Base-by-base conservation (phyloP, 352 stramenopile genomes). In the Aphanomyces euteiches region DNA sequence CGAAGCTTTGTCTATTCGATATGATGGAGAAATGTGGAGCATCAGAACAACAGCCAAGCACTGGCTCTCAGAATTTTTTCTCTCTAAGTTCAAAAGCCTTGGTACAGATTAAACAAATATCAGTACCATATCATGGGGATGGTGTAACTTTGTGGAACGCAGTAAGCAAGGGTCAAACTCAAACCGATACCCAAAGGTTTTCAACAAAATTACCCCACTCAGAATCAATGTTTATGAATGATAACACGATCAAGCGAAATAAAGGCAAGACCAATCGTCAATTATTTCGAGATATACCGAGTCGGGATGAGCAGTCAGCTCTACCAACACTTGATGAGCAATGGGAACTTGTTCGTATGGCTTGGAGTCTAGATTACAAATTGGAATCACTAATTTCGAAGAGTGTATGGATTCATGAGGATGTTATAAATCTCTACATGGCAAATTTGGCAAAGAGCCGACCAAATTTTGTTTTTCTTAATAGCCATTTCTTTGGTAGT, bases 391-490 rank as follows among this genome's bases (percentile, higher is more conserved):
- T 58, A 12, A 13, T 8, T 19, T 58, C 50, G 50, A 12, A 12
- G 17, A 36, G 13, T 19, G 50, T 3, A 12, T 58, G 50, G 50
- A 8, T 36, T 58, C 8, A 28, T 36, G 50, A 58, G 17, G 50
- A 58, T 36, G 50, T 58, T 17, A 58, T 58, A 19, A 58, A 58
- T 28, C 17, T 19, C 36, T 58, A 36, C 50, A 58, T 58, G 17
- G 50, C 28, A 28, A 28, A 28, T 2, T 2, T 36, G 36, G 10
- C 7, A 19, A 17, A 36, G 50, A 36, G 15, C 15, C 50, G 36
- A 36, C 7, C 7, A 12, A 58, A 36, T 36, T 13, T 58, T 19
- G 50, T 28, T 12, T 58, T 58, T 19, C 21, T 58, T 8, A 36
- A 58, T 28, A 58, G 50, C 17, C 50, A 58, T 36, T 58, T 58